Base-by-base conservation (phyloP, 345 rosid genomes). In the Eucalyptus grandis region DNA sequence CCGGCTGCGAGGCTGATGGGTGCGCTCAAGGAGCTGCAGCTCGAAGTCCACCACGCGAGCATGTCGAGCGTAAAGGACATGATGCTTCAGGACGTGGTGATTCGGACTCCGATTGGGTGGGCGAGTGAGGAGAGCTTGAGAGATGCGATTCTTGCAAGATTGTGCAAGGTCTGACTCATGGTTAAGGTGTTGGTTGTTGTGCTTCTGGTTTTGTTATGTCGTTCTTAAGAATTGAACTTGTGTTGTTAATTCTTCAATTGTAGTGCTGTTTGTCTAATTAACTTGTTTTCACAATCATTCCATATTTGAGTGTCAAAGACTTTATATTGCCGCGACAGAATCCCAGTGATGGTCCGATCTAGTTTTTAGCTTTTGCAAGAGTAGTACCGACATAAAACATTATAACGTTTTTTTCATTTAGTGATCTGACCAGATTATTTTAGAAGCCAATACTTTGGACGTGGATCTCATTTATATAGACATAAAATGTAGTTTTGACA, bases 1-100 rank as follows among this genome's bases (percentile, higher is more conserved):
- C 96, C 97, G 1, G 90, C 95, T 14, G 94, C 95, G 21, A 92
- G 93, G 47, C 82, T 95, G 67, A 93, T 94, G 95, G 92, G 88
- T 49, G 93, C 90, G 7, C 90, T 94, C 37, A 91, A 93, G 88
- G 93, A 92, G n/a, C 65, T 94, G 43, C 91, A 93, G 89, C 91
- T 94, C 47, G 91, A 88, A 7, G 91, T 95, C 19, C 91, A 91
- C 86, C 95, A 94, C 54, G 95, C 94, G 2, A 94, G 95, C 87
- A 87, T 94, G 26, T 92, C 95, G 11, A 89, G 90, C 67, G 92
- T 94, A 22, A 92, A 90, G 86, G 93, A n/a, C 7, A 21, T 93
- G 62, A 82, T 94, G 92, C 90, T 95, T 50, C 95, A 92, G 51
- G 94, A 93, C 88, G 91, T 91, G 43, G 96, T 94, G 17, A 93